phyloP scores from a whole-genome alignment of 2,329 filamentous ascomycete species.

The Macrophomina phaseolina region DNA sequence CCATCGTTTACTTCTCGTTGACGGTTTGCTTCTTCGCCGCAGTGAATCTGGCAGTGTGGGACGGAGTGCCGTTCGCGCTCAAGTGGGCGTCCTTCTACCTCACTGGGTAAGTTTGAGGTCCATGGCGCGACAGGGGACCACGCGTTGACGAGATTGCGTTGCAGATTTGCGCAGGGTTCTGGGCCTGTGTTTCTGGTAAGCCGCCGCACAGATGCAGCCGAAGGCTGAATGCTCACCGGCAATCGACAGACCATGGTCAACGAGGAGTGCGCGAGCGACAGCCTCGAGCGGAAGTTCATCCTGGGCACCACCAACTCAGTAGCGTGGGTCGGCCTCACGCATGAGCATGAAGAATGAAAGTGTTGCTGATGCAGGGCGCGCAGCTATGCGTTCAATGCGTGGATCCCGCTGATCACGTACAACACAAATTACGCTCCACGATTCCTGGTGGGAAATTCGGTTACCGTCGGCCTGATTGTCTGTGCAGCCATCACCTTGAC shows the following conservation, averaged over 20 bases:
- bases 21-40: slow-evolving; percentile 20
- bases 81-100: slow-evolving; percentile 22
- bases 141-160: neutral
- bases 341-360: neutral
- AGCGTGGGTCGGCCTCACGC: neutral
- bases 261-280: slow-evolving; percentile 8
- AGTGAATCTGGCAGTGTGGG: slow-evolving; percentile 9
- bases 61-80: slow-evolving; percentile 10
- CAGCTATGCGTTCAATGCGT: slow-evolving; percentile 18
- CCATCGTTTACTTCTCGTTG: slow-evolving; percentile 20
- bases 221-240: neutral
- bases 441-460: slow-evolving; percentile 17
- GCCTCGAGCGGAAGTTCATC: slow-evolving; percentile 22
- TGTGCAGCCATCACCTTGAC: slow-evolving; percentile 1
- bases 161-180: slow-evolving; percentile 14
- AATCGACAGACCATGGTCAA: slow-evolving; percentile 8
- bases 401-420: slow-evolving; percentile 23
- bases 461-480: slow-evolving; percentile 12
- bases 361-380: neutral
- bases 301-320: slow-evolving; percentile 19
- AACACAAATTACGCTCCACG: slow-evolving; percentile 22
- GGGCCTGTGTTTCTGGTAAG: slow-evolving; percentile 14
- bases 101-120: neutral
- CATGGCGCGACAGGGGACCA: too few relatives aligned
- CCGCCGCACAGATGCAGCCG: neutral